Evolutionary conservation across 306 rosid genomes (phyloP), one percentile per base, ranked within the genome.

Genomic region (Begonia fuchsioides): DNA sequence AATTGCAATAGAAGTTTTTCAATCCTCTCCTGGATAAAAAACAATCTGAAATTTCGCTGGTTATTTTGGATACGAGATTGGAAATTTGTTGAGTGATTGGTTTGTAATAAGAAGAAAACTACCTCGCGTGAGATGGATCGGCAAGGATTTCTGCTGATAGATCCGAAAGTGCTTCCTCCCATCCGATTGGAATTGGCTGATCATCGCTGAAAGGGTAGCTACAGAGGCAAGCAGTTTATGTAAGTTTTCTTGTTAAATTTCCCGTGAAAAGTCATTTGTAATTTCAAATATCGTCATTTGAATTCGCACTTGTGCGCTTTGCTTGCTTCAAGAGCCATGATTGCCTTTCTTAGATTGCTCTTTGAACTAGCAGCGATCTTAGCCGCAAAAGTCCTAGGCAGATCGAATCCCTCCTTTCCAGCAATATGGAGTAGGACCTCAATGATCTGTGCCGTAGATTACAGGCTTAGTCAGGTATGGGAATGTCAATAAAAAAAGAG

Each of bases 321-420:
- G 86, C 88, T 80, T 54, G 88, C 88, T 78, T 83, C 96, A 50
- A 87, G 88, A 32, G 86, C 86, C 94, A 80, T 76, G 62, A 80
- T 80, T 65, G 96, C 94, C 68, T 64, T 67, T 56, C 94, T 83
- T 56, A 88, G 69, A 57, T 81, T 81, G 59, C 83, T 93, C 69
- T 74, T 81, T 41, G 90, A 79, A 53, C 81, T 78, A 32, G 69
- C 51, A 32, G 93, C 93, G 70, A 88, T 81, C 59, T 68, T 81
- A 32, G 72, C 65, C 14, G 96, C 90, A 61, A 88, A 81, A 52
- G 40, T 81, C 72, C 51, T 62, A 39, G 95, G 43, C 13, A 88
- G 68, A 57, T 81, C 93, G 67, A 88, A 66, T 12, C 71, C 79
- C 59, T 83, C 93, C 55, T 72, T 66, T 48, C 70, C 66, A 55